Conservation (phyloP, 2,329 filamentous ascomycete genomes). For the Aureobasidium musti region DNA sequence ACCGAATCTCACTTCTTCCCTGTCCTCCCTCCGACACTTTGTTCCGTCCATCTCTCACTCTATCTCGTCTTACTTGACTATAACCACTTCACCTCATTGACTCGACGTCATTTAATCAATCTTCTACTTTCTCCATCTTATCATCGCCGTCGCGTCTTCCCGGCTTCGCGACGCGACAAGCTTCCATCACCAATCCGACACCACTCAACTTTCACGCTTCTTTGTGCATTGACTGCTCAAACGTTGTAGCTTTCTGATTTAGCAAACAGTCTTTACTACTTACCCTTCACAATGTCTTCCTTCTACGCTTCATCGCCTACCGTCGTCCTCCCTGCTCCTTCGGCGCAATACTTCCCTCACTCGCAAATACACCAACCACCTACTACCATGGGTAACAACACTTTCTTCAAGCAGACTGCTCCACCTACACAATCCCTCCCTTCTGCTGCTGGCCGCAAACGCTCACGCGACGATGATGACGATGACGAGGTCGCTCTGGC, state of each 20-base stretch:
- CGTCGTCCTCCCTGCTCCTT: constrained; percentile 49
- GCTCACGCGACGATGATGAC: constrained; percentile 74
- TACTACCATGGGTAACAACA: constrained; percentile 29
- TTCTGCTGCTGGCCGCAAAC: constrained; percentile 66
- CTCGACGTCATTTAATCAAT: constrained; percentile 29
- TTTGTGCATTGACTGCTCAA: constrained; percentile 21
- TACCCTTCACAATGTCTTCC: constrained; percentile 33
- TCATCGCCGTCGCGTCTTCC: constrained; percentile 24
- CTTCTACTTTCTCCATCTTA: constrained; percentile 20
- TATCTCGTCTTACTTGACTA: neutral
- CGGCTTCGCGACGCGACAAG: constrained; percentile 28
- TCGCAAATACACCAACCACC: constrained; percentile 35
- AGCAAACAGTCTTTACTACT: constrained; percentile 35
- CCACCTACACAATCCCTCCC: constrained; percentile 38
- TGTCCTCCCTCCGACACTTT: neutral
- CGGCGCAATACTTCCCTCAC: constrained; percentile 38
- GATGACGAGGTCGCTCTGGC: constrained; percentile 58
- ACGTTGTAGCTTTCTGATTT: constrained; percentile 25
- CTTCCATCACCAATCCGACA: neutral
- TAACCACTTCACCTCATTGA: constrained; percentile 1
- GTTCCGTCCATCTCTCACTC: neutral
- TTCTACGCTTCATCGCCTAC: constrained; percentile 53
- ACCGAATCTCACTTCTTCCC: neutral
- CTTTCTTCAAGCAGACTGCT: constrained; percentile 29
- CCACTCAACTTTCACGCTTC: neutral